These are phyloP conservation scores for Pezicula rhizophila DNA, from an alignment of 2,329 filamentous ascomycete species.

Conservation along the genomic window DNA sequence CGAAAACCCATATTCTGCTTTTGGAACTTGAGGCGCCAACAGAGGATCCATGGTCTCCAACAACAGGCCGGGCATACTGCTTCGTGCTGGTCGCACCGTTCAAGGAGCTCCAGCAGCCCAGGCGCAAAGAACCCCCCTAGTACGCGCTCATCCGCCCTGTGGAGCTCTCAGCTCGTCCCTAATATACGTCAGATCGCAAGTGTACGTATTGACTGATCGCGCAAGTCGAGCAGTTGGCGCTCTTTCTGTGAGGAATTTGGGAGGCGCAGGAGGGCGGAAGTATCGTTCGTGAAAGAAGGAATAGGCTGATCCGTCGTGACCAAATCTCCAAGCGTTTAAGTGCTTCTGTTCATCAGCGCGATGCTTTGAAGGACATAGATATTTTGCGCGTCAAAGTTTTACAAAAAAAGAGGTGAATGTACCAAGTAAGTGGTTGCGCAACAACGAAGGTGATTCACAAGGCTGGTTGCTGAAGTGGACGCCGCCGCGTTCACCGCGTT, in stretches of 20 bases:
- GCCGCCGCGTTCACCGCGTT: no score
- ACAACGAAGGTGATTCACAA: no score
- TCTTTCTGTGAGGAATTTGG: neutral
- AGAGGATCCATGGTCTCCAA: slow-evolving; percentile 15
- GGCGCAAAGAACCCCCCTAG: slow-evolving; percentile 15
- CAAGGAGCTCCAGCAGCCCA: slow-evolving; percentile 14
- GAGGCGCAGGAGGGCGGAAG: no score
- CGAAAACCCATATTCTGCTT: slow-evolving; percentile 32
- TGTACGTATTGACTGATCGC: neutral
- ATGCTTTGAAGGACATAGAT: no score
- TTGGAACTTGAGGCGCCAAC: slow-evolving; percentile 4
- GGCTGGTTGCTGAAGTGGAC: no score
- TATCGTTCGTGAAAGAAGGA: no score
- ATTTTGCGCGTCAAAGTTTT: no score
- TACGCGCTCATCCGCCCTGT: slow-evolving; percentile 18
- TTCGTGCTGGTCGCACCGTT: slow-evolving; percentile 1
- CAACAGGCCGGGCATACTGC: slow-evolving; percentile 21
- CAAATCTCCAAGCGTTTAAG: no score
- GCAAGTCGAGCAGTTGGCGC: neutral
- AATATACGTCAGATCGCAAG: neutral
- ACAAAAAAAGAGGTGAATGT: no score
- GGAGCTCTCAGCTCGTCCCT: slow-evolving; percentile 12
- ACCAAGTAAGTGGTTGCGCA: no score
- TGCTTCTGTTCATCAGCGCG: no score
- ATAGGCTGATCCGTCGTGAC: no score